Base-by-base conservation (phyloP, 83 land plant species). In the Picea engelmannii region DNA sequence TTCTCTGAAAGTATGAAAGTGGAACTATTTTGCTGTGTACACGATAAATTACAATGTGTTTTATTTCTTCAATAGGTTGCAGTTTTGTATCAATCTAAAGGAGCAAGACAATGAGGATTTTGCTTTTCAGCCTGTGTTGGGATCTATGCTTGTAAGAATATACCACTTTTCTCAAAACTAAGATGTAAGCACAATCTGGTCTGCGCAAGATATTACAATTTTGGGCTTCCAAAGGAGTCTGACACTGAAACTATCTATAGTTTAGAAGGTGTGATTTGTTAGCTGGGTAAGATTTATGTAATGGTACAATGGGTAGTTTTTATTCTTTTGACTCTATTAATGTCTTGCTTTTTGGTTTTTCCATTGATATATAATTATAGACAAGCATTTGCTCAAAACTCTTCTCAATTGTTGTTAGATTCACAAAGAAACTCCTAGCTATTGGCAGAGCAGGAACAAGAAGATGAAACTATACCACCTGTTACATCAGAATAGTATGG, bases 81-180 rank as follows among this genome's bases (percentile, higher is more conserved):
- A 95, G 81, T 82, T 92, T 13, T 88, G 98, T 35, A 68, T 55
- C 66, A 89, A 88, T 83, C 82, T 90, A 24, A 88, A 90, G 76
- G 99, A 97, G 31, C 93, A 95, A 66, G 99, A 97, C 78, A 91
- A 89, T 76, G 98, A 95, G 78, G 98, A 98, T 10, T 91, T 91
- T 71, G 98, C 99, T 25, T 97, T 97, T 81, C 89, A 83, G 80
- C 99, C 97, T 66, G 95, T 96, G 21, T 71, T 97, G 78, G 95
- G 98, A 31, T 84, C 95, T 38, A 94, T 97, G 93, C 93, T 97
- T 80, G 97, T 91, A 40, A 95, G 92, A 78, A 89, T 97, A 63
- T 95, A 92, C 66, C 95, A 91, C 66, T 92, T 94, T 82, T 96
- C 97, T 62, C 90, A 90, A 25, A 93, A 90, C 74, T 87, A 84